Percentiles rank a stretch among this genome's conserved stretches.
Evolutionary conservation across 2,329 filamentous ascomycete genomes (phyloP).

Genomic region (Teratosphaeria destructans): DNA sequence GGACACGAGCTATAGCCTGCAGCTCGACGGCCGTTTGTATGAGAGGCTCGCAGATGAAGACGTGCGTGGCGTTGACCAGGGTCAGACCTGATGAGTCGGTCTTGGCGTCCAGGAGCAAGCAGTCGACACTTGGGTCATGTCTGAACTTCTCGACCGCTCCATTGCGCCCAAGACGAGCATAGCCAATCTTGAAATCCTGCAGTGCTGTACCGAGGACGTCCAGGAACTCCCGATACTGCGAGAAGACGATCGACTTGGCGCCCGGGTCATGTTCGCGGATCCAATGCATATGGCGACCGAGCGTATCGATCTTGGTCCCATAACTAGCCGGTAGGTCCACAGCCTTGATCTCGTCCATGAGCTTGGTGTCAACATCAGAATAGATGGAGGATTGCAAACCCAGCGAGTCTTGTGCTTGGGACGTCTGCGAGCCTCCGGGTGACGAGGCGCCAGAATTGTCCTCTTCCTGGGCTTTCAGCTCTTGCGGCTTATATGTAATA

Average conservation of each 20-base stretch:
- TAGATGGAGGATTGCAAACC: constrained; percentile 51
- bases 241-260: constrained; percentile 88
- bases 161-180: constrained; percentile 56
- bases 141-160: constrained; percentile 69
- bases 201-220: constrained; percentile 63
- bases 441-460: constrained; percentile 6
- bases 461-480: constrained; percentile 57
- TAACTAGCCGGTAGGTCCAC: constrained; percentile 63
- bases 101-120: constrained; percentile 80
- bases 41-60: constrained; percentile 88
- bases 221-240: constrained; percentile 77
- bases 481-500: constrained; percentile 70
- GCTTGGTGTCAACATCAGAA: constrained; percentile 58
- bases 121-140: constrained; percentile 61
- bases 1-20: constrained; percentile 88
- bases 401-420: constrained; percentile 1
- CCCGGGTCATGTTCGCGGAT: constrained; percentile 73
- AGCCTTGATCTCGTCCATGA: constrained; percentile 69
- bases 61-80: constrained; percentile 83
- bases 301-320: constrained; percentile 79
- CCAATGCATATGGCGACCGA: constrained; percentile 68
- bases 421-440: constrained; percentile 2
- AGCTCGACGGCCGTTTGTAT: constrained; percentile 89
- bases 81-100: constrained; percentile 84
- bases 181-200: constrained; percentile 59